A percentile compares a stretch with the other conserved stretches of the same genome.
Evolutionary conservation across 2,329 filamentous ascomycete species (phyloP).

Genomic region (Fusarium sp.): DNA sequence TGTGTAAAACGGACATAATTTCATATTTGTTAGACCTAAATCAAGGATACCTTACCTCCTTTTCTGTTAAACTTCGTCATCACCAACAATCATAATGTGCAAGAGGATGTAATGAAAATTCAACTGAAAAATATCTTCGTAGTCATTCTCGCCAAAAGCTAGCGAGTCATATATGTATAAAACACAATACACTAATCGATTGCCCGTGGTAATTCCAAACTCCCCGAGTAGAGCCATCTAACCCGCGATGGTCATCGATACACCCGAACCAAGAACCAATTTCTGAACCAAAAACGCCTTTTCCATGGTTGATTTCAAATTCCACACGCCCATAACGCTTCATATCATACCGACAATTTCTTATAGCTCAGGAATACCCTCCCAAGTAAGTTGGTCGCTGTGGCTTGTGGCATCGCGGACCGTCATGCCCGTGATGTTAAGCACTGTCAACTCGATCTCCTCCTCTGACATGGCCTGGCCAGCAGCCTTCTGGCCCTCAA

Average conservation of each 20-base stretch:
- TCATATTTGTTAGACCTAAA: constrained; percentile 41
- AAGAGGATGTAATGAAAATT: constrained; percentile 15
- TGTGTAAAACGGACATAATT: constrained; percentile 37
- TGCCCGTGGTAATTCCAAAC: constrained; percentile 36
- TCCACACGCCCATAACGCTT: constrained; percentile 21
- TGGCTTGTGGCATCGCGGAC: constrained; percentile 53
- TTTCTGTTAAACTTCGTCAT: constrained; percentile 28
- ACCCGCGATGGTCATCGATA: constrained; percentile 24
- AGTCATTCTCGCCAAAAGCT: constrained; percentile 36
- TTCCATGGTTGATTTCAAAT: constrained; percentile 37
- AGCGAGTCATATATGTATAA: constrained; percentile 39
- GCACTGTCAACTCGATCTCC: constrained; percentile 72
- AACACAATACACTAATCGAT: constrained; percentile 30
- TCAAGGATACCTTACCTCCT: constrained; percentile 47
- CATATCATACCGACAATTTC: constrained; percentile 6
- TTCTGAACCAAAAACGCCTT: constrained; percentile 41
- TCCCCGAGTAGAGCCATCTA: constrained; percentile 42
- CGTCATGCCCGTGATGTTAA: constrained; percentile 62
- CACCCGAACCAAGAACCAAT: constrained; percentile 29
- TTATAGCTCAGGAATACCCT: constrained; percentile 52
- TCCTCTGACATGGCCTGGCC: constrained; percentile 72
- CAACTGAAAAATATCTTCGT: constrained; percentile 37
- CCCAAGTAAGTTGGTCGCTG: constrained; percentile 56
- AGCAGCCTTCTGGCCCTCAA: constrained; percentile 79
- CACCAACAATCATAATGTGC: neutral